Evolutionary conservation across 2,329 filamentous ascomycete genomes (phyloP), one percentile per base, ranked within the genome.

Genomic region (Monilinia vaccinii-corymbosi): DNA sequence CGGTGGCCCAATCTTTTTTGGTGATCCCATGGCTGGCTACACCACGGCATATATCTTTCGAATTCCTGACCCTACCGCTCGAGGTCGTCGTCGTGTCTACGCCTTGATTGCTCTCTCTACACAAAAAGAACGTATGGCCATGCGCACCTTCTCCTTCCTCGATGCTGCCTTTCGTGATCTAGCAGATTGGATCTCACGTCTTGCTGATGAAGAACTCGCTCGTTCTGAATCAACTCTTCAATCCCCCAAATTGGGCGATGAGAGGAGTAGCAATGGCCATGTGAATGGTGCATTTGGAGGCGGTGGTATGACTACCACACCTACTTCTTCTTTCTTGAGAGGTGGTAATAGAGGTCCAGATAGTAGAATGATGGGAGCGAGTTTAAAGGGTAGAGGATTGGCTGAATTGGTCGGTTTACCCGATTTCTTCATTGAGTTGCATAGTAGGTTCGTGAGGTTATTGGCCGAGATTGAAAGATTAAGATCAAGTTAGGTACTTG

Each of bases 1-100:
- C 3, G 84, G 84, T 3, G 84, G 84, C 0, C 83, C 85, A 34
- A 85, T 88, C 57, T 86, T 88, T 71, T 87, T 88, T 62, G 85
- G 85, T 34, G 85, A 88, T 67, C 78, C 82, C 1, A 71, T 80
- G 0, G 80, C 84, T 1, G 85, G 85, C 34, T 87, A 86, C 72
- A 88, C 85, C 0, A 88, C 84, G 0, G 85, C 84, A 16, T 87
- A 86, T 71, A 85, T 87, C 64, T 88, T 88, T 68, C 84, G 85
- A 31, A 85, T 88, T 46, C 81, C 84, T 8, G 85, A 88, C 68
- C 76, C 86, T 40, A 84, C 86, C 64, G 85, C 85, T 16, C 81
- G 85, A 14, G 85, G 85, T 5, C 82, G 86, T 65, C 84, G 85
- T 71, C 80, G 85, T n/a, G 81, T 87, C 14, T 88, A 88, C 68